Percentiles rank a stretch among this genome's conserved stretches.
These are phyloP conservation scores for Podaxis sp. DNA, from an alignment of 768 basidiomycete species.

Conservation along the genomic window DNA sequence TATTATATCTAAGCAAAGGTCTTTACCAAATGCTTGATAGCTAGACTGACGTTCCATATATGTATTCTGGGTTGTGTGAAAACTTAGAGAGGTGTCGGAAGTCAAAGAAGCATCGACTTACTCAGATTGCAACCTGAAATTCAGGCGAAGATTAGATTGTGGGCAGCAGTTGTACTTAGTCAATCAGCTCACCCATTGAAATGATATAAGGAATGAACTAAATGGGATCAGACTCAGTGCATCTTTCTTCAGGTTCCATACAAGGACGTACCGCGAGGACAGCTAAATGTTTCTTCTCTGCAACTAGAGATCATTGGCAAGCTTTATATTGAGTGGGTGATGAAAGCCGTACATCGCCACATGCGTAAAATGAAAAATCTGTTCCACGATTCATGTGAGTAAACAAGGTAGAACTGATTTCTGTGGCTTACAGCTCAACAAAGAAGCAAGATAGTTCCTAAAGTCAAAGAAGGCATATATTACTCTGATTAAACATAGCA, in stretches of 20 bases:
- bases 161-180: not conserved
- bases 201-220: constrained; percentile 5
- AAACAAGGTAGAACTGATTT: too few species aligned
- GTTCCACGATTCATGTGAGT: not conserved
- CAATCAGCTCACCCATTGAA: not conserved
- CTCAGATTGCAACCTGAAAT: not conserved
- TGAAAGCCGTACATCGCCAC: constrained; percentile 7
- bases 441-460: not conserved
- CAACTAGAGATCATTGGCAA: not conserved
- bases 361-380: constrained; percentile 9
- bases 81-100: not conserved
- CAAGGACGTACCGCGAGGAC: not conserved
- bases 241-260: too few species aligned
- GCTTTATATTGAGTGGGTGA: too few species aligned
- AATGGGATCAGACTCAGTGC: not conserved
- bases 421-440: constrained; percentile 2
- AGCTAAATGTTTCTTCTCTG: constrained; percentile 1
- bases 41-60: not conserved
- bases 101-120: not conserved
- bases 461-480: not conserved
- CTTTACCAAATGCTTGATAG: not conserved
- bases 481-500: not conserved
- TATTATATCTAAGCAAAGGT: not conserved
- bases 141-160: not conserved
- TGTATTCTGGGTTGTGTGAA: not conserved